Base-by-base conservation (phyloP, 2,329 filamentous ascomycete species). In the Sarocladiaceae sp. region DNA sequence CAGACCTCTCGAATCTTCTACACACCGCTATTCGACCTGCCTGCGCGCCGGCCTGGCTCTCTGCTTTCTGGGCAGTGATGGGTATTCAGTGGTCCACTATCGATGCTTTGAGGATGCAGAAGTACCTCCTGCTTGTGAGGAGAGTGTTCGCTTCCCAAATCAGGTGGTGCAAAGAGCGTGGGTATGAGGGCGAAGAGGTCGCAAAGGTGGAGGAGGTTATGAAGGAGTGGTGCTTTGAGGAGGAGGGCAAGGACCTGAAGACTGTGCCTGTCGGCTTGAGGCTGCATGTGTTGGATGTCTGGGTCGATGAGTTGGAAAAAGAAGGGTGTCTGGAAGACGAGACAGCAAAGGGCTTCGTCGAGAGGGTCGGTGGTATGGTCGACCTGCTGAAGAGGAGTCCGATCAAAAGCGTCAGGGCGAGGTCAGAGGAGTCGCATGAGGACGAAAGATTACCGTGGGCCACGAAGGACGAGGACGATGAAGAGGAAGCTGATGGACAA, bases 281-380 rank as follows among this genome's bases (percentile, higher is more conserved):
- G 56, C 84, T 96, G 67, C 94, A 99, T 70, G 80, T 92, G 13
- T 69, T 96, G 57, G 94, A 99, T 72, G 80, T 97, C 51, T 97
- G 88, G 83, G 80, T 96, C 8, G 94, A 97, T 67, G 92, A 97
- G 76, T 69, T 92, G 61, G 88, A 92, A 68, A 86, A 84, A 63
- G 80, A 83, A 29, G 80, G 84, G 51, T 74, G 80, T 31, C 59
- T 83, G 20, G 62, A 61, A 11, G 63, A 62, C 11, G 66, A 66
- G 4, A 62, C 61, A 26, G 71, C 68, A 18, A 68, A 66, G 44
- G 70, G 71, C 36, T 82, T 87, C 35, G 60, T 86, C 22, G 71
- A 76, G 52, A 65, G 62, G 28, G 56, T 89, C 50, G 72, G 83
- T 23, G 67, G 67, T 55, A 72, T 85, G 29, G 72, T 89, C 28